A percentile compares a stretch with the other conserved stretches of the same genome.
These are phyloP conservation scores for Clarireedia paspali DNA, from an alignment of 2,329 filamentous ascomycete genomes.

Conservation along the genomic window DNA sequence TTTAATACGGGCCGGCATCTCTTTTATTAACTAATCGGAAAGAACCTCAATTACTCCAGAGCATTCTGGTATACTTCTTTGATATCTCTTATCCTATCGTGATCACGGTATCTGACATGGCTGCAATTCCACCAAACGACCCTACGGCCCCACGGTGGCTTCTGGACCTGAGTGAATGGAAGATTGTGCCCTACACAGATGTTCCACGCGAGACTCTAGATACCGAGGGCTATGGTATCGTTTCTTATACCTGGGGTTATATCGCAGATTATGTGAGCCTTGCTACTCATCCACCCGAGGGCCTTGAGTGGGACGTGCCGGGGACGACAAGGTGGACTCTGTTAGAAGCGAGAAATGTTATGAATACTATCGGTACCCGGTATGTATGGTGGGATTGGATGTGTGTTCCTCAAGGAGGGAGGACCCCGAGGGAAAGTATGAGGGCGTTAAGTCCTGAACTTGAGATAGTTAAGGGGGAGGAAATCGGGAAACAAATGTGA, in stretches of 20 bases:
- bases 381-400: background rate
- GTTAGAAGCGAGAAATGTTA: background rate
- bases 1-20: too few species aligned
- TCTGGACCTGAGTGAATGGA: background rate
- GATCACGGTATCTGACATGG: too few species aligned
- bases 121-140: background rate
- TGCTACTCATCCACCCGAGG: background rate
- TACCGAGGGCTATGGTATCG: background rate
- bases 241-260: constrained; percentile 1
- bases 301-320: background rate
- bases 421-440: too few species aligned
- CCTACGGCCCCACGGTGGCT: background rate
- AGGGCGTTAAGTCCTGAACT: background rate
- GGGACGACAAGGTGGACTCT: background rate
- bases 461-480: background rate
- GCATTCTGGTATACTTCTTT: too few species aligned
- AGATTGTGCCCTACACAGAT: background rate
- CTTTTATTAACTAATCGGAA: too few species aligned
- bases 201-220: background rate
- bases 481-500: background rate
- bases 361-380: background rate
- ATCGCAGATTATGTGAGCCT: background rate
- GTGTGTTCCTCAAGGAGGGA: background rate
- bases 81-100: too few species aligned
- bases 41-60: too few species aligned